Evolutionary conservation across 441 rosid genomes (phyloP).

Genomic region (Daphne laureola): DNA sequence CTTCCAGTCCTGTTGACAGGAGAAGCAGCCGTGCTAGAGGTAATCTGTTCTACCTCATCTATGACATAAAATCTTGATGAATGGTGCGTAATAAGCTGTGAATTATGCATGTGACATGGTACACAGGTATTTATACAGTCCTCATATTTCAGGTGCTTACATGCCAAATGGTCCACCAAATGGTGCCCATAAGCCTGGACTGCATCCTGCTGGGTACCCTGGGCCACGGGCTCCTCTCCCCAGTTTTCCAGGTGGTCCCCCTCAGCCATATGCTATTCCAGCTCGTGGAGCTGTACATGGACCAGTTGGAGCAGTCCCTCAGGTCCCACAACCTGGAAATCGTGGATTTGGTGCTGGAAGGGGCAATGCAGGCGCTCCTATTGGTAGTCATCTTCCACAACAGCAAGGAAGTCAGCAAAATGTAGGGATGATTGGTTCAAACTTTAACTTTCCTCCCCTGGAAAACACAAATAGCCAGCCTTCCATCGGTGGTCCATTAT

Average conservation of each 20-base stretch:
- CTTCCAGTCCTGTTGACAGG: constrained; percentile 62
- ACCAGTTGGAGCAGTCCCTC: constrained; percentile 91
- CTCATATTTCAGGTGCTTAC: constrained; percentile 50
- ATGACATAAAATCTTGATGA: background rate
- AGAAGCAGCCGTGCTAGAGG: constrained; percentile 86
- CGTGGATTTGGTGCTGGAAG: constrained; percentile 93
- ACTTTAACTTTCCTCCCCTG: constrained; percentile 54
- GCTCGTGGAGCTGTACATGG: constrained; percentile 84
- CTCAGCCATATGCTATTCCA: constrained; percentile 94
- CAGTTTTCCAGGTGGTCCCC: constrained; percentile 73
- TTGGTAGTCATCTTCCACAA: constrained; percentile 81
- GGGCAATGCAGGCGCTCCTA: constrained; percentile 61
- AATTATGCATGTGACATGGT: background rate
- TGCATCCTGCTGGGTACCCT: constrained; percentile 81
- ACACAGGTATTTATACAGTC: background rate
- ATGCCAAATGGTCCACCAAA: constrained; percentile 71
- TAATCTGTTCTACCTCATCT: constrained; percentile 20
- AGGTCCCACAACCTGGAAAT: constrained; percentile 82
- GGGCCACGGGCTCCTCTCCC: constrained; percentile 78
- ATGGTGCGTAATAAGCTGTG: no score
- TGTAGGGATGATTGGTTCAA: constrained; percentile 78
- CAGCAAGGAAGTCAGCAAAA: constrained; percentile 76
- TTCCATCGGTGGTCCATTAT: constrained; percentile 82
- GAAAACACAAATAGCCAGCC: constrained; percentile 93
- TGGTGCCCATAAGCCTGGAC: constrained; percentile 81